phyloP scores from a whole-genome alignment of 805 yeast genomes.

The Metschnikowia cerradonensis region DNA sequence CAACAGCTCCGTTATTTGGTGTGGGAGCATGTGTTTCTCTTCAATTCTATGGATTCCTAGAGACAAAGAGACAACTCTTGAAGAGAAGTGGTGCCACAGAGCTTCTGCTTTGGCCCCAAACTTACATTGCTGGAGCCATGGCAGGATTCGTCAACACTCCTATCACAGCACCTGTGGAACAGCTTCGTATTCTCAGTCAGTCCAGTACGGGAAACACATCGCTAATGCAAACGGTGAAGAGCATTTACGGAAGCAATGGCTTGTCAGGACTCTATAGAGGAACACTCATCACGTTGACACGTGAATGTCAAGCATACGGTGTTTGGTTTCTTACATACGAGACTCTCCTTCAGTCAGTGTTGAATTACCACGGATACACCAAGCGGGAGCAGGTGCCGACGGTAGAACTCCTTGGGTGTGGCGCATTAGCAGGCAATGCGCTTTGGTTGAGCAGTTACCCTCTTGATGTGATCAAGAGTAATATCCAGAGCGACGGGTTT shows the following conservation, averaged over 20 bases:
- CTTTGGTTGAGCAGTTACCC: conserved; percentile 59
- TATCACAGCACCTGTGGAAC: conserved; percentile 63
- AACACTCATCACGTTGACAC: conserved; percentile 44
- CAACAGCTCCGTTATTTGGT: conserved; percentile 42
- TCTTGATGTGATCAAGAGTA: conserved; percentile 47
- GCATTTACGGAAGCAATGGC: conserved; percentile 44
- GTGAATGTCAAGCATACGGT: conserved; percentile 73
- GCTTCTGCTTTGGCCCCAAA: conserved; percentile 51
- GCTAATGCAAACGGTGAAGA: conserved; percentile 34
- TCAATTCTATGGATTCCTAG: conserved; percentile 70
- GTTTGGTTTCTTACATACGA: conserved; percentile 71
- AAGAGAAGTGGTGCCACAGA: conserved; percentile 22
- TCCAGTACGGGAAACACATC: conserved; percentile 34
- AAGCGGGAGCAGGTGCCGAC: conserved; percentile 49
- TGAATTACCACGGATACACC: conserved; percentile 29
- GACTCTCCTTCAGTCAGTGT: conserved; percentile 42
- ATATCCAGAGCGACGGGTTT: conserved; percentile 52
- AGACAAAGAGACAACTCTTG: conserved; percentile 56
- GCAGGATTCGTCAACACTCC: conserved; percentile 68
- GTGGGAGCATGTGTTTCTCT: conserved; percentile 59
- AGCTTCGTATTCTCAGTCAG: conserved; percentile 58
- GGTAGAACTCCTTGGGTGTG: conserved; percentile 51
- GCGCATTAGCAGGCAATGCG: conserved; percentile 67
- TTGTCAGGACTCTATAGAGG: conserved; percentile 55
- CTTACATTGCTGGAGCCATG: conserved; percentile 57